Evolutionary conservation across 192 early-diverging fungal species (phyloP).

Genomic region (Coemansia biformis): DNA sequence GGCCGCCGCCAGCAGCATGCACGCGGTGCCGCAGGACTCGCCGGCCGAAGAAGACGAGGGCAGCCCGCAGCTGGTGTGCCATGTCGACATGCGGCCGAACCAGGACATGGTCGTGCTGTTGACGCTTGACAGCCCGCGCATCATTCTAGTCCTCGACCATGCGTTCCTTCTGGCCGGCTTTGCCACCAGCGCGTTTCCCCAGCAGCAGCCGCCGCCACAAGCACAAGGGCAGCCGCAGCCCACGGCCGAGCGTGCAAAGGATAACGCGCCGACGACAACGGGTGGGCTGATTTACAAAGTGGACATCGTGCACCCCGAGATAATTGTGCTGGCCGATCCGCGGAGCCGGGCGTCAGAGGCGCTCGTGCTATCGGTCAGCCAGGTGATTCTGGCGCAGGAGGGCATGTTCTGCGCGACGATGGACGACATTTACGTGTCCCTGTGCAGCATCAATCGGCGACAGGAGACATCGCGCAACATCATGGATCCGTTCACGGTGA

Average conservation of each 20-base stretch:
- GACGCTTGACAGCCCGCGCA: slow-evolving; percentile 74
- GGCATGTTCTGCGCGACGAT: slow-evolving; percentile 67
- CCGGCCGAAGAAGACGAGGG: slow-evolving; percentile 36
- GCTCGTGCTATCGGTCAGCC: slow-evolving; percentile 75
- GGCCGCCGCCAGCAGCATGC: slow-evolving; percentile 29
- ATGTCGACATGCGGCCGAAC: slow-evolving; percentile 44
- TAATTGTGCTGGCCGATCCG: slow-evolving; percentile 79
- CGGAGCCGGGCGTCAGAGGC: slow-evolving; percentile 70
- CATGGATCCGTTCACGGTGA: slow-evolving; percentile 86
- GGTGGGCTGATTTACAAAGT: slow-evolving; percentile 66
- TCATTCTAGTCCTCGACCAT: slow-evolving; percentile 85
- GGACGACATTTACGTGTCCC: slow-evolving; percentile 80
- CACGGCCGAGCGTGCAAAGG: neutral
- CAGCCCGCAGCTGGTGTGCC: slow-evolving; percentile 45
- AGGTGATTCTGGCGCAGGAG: slow-evolving; percentile 76
- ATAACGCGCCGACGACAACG: neutral
- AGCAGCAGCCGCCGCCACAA: slow-evolving; percentile 1
- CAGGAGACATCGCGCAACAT: slow-evolving; percentile 75
- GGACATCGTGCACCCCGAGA: slow-evolving; percentile 73
- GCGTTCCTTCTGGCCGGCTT: slow-evolving; percentile 72
- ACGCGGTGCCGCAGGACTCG: slow-evolving; percentile 39
- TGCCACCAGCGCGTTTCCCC: slow-evolving; percentile 60
- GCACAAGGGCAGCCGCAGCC: slow-evolving; percentile 1
- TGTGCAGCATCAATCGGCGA: slow-evolving; percentile 84
- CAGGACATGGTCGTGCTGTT: slow-evolving; percentile 57